phyloP scores from a whole-genome alignment of 2,329 filamentous ascomycete species.

The Nothopassalora personata region DNA sequence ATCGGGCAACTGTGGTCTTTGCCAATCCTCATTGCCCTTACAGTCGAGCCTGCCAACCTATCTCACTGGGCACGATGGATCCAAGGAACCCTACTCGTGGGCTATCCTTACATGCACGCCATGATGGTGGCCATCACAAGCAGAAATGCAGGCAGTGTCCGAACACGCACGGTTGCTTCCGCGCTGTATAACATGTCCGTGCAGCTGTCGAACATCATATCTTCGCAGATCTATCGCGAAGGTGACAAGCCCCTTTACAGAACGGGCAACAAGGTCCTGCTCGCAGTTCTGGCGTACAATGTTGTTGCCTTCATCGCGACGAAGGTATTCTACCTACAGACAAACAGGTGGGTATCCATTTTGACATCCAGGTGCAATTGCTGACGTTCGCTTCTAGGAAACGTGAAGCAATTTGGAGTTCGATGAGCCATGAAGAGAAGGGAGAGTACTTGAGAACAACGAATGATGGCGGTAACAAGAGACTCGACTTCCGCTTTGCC shows the following conservation, averaged over 20 bases:
- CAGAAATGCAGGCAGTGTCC: conserved; percentile 58
- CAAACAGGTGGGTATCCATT: conserved; percentile 38
- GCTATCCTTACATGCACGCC: conserved; percentile 47
- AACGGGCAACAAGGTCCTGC: conserved; percentile 49
- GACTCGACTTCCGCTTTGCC: conserved; percentile 38
- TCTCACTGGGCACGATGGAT: conserved; percentile 35
- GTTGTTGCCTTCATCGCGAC: conserved; percentile 48
- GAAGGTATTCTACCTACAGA: conserved; percentile 50
- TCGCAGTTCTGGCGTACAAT: conserved; percentile 47
- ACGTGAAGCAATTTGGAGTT: conserved; percentile 41
- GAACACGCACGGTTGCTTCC: conserved; percentile 57
- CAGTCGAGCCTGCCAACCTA: conserved; percentile 31
- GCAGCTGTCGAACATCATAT: conserved; percentile 38
- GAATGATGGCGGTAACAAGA: conserved; percentile 37
- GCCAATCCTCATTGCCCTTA: conserved; percentile 37
- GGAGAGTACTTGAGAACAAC: conserved; percentile 44
- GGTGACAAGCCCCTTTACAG: conserved; percentile 52
- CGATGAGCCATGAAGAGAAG: conserved; percentile 47
- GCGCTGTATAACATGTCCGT: conserved; percentile 56
- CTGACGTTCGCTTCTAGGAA: conserved; percentile 1
- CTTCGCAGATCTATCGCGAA: conserved; percentile 46
- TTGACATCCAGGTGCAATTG: not conserved
- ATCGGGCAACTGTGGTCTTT: conserved; percentile 40
- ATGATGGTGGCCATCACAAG: conserved; percentile 58
- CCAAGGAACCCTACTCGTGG: conserved; percentile 36